Percentiles rank a stretch among this genome's conserved stretches.
Conservation (phyloP, 78 protist genomes). For the Chrysochromulina tobinii region DNA sequence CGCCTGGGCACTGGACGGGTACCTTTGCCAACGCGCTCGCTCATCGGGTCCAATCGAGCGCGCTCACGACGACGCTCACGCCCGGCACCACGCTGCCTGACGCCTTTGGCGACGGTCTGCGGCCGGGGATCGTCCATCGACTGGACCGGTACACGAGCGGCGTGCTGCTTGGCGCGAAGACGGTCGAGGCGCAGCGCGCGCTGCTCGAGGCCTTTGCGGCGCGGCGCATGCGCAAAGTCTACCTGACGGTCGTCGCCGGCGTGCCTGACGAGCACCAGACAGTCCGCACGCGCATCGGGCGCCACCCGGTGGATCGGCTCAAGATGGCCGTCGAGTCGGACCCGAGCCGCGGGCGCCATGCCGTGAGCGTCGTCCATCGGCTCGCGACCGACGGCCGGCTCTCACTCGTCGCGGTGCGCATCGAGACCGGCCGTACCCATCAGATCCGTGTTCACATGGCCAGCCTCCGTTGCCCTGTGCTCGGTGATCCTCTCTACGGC, state of each 20-base stretch:
- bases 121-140: slow-evolving; percentile 1
- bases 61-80: background rate
- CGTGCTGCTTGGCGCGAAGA: background rate
- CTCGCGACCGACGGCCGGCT: background rate
- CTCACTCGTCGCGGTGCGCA: background rate
- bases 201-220: background rate
- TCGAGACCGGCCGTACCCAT: background rate
- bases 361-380: background rate
- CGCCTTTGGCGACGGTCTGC: background rate
- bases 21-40: background rate
- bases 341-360: background rate
- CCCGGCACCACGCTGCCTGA: background rate
- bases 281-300: background rate
- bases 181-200: background rate
- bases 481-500: background rate
- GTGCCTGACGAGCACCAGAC: background rate
- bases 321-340: background rate
- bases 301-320: background rate
- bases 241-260: background rate
- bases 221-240: background rate
- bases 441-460: background rate
- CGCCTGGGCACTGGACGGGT: background rate
- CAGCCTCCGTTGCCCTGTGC: background rate
- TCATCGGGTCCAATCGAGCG: background rate
- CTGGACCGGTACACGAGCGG: background rate